These are phyloP conservation scores for Vishniacozyma victoriae DNA, from an alignment of 768 basidiomycete species.

Conservation along the genomic window DNA sequence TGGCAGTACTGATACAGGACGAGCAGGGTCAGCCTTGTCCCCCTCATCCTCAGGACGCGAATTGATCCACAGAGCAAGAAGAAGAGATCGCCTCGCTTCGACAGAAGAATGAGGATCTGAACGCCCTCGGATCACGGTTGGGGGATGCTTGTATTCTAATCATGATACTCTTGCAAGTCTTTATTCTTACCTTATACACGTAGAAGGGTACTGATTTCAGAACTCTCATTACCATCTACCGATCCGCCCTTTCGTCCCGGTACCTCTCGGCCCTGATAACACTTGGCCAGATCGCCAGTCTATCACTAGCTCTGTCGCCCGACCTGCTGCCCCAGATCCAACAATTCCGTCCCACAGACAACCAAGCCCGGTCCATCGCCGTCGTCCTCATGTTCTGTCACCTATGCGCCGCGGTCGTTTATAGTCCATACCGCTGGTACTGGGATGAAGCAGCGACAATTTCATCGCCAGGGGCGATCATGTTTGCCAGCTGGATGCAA, in stretches of 20 bases:
- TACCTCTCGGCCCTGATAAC: background rate
- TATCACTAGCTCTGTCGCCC: too few relatives aligned
- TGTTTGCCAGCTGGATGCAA: conserved; percentile 22
- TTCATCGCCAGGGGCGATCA: conserved; percentile 14
- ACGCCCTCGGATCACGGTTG: conserved; percentile 24
- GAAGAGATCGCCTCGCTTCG: conserved; percentile 19
- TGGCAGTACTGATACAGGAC: too few relatives aligned
- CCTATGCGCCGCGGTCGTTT: background rate
- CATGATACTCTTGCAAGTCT: background rate
- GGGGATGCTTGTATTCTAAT: background rate
- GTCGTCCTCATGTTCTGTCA: too few relatives aligned
- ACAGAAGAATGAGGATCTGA: conserved; percentile 14
- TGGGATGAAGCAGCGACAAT: background rate
- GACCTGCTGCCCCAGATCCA: too few relatives aligned
- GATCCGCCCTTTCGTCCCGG: background rate
- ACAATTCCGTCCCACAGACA: too few relatives aligned
- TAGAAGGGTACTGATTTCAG: too few relatives aligned
- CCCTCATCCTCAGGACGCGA: too few relatives aligned
- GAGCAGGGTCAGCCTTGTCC: too few relatives aligned
- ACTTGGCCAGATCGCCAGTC: background rate
- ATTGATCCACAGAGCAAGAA: conserved; percentile 29
- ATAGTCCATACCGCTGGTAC: background rate
- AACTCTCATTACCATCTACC: too few relatives aligned
- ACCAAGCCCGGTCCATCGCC: too few relatives aligned
- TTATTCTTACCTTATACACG: too few relatives aligned